These are phyloP conservation scores for Porodaedalea pini DNA, from an alignment of 1,284 basidiomycete genomes.

Conservation along the genomic window DNA sequence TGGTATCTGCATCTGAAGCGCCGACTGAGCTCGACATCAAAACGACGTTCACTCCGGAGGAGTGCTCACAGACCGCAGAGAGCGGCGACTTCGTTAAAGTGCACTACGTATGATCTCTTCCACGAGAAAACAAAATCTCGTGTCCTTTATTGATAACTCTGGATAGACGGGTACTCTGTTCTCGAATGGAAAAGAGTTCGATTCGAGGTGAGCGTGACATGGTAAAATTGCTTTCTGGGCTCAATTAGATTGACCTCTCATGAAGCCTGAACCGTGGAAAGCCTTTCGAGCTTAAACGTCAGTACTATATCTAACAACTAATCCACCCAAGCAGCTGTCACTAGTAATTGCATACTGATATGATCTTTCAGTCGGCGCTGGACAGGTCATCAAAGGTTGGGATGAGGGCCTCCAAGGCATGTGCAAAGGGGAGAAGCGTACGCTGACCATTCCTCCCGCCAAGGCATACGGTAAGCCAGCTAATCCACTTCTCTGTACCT, in stretches of 20 bases:
- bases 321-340: background rate
- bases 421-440: slow-evolving; percentile 89
- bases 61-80: slow-evolving; percentile 55
- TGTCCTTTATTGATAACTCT: background rate
- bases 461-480: slow-evolving; percentile 74
- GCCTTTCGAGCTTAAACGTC: slow-evolving; percentile 69
- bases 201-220: slow-evolving; percentile 59
- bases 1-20: slow-evolving; percentile 39
- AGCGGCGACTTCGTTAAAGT: slow-evolving; percentile 70
- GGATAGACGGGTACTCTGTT: slow-evolving; percentile 70
- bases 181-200: slow-evolving; percentile 74
- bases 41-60: slow-evolving; percentile 53
- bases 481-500: slow-evolving; percentile 5
- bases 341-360: slow-evolving; percentile 7
- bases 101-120: slow-evolving; percentile 66
- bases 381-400: slow-evolving; percentile 83
- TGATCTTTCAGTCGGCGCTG: slow-evolving; percentile 60
- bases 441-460: slow-evolving; percentile 77
- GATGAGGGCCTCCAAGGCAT: slow-evolving; percentile 78
- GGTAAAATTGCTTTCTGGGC: background rate
- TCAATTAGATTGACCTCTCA: background rate
- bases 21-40: slow-evolving; percentile 60
- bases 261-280: slow-evolving; percentile 58
- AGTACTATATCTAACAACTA: slow-evolving; percentile 26
- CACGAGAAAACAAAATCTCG: too few relatives aligned